A percentile compares a stretch with the other conserved stretches of the same genome.
phyloP scores from a whole-genome alignment of 805 yeast genomes.

The Alloascoidea hylecoeti region DNA sequence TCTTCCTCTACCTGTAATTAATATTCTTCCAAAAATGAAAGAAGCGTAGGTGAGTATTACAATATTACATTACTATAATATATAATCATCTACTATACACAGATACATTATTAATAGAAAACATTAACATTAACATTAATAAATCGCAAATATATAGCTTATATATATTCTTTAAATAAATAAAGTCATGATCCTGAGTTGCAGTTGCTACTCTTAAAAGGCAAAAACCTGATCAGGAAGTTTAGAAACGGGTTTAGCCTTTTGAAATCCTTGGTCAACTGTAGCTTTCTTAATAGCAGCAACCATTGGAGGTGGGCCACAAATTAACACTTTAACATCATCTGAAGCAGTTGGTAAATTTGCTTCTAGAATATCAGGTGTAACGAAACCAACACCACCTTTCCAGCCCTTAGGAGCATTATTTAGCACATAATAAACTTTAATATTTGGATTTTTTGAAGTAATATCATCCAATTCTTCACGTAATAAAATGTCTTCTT shows the following conservation, averaged over 20 bases:
- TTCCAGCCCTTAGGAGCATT: slow-evolving; percentile 57
- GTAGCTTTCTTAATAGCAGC: slow-evolving; percentile 75
- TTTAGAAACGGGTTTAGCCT: slow-evolving; percentile 82
- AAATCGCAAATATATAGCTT: too few relatives aligned
- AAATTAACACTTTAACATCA: slow-evolving; percentile 60
- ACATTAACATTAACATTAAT: too few relatives aligned
- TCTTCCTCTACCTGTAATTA: too few relatives aligned
- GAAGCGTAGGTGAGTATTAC: too few relatives aligned
- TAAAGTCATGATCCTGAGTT: too few relatives aligned
- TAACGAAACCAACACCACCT: slow-evolving; percentile 70
- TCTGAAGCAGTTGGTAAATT: slow-evolving; percentile 47
- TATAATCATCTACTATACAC: too few relatives aligned
- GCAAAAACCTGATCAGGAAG: slow-evolving; percentile 85
- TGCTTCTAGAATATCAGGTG: slow-evolving; percentile 53
- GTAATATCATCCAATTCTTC: slow-evolving; percentile 64
- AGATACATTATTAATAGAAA: too few relatives aligned
- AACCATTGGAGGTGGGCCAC: slow-evolving; percentile 94
- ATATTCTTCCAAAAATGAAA: too few relatives aligned
- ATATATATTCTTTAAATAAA: too few relatives aligned
- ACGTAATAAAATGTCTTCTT: slow-evolving; percentile 67
- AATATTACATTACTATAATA: too few relatives aligned
- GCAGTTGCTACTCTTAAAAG: too few relatives aligned
- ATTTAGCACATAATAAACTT: slow-evolving; percentile 63
- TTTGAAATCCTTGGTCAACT: slow-evolving; percentile 53
- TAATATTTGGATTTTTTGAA: slow-evolving; percentile 34